These are phyloP conservation scores for Eimeria sp. DNA, from an alignment of 169 alveolate species.

Conservation along the genomic window DNA sequence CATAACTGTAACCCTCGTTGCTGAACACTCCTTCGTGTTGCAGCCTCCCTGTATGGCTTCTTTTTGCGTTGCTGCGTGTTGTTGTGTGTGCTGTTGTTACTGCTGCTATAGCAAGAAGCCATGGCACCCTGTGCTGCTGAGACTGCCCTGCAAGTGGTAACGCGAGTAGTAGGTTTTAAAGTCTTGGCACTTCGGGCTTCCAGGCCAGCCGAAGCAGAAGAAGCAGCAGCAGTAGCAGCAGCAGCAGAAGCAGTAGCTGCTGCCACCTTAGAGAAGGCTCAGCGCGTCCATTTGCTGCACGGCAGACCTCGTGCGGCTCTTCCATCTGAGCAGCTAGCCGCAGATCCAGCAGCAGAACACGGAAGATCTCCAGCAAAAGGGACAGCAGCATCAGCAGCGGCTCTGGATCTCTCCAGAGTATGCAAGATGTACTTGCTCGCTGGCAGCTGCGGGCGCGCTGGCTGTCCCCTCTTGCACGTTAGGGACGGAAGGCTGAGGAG, in stretches of 20 bases:
- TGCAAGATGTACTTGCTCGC: constrained; percentile 41
- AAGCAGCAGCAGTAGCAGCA: constrained; percentile 48
- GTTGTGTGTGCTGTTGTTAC: background rate
- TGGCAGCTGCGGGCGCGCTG: constrained; percentile 48
- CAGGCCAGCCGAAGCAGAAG: constrained; percentile 40
- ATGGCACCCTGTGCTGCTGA: background rate
- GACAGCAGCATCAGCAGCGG: constrained; percentile 17
- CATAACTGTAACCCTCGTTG: background rate
- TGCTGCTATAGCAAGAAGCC: constrained; percentile 45
- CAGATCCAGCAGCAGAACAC: background rate
- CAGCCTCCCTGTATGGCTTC: background rate
- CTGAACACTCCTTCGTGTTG: background rate
- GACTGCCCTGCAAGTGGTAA: constrained; percentile 27
- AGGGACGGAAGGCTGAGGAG: constrained; percentile 57
- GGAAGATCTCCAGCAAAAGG: background rate
- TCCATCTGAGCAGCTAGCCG: background rate
- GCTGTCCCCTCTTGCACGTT: constrained; percentile 57
- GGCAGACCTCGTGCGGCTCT: constrained; percentile 28
- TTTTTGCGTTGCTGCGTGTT: background rate
- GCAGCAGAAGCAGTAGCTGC: constrained; percentile 17
- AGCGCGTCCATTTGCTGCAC: constrained; percentile 33
- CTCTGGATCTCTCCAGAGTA: background rate
- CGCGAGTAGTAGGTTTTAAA: constrained; percentile 25
- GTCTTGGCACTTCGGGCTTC: constrained; percentile 60
- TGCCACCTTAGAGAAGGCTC: constrained; percentile 2